Conservation (phyloP, 2,329 filamentous ascomycete genomes). For the Exophiala lecanii-corni region DNA sequence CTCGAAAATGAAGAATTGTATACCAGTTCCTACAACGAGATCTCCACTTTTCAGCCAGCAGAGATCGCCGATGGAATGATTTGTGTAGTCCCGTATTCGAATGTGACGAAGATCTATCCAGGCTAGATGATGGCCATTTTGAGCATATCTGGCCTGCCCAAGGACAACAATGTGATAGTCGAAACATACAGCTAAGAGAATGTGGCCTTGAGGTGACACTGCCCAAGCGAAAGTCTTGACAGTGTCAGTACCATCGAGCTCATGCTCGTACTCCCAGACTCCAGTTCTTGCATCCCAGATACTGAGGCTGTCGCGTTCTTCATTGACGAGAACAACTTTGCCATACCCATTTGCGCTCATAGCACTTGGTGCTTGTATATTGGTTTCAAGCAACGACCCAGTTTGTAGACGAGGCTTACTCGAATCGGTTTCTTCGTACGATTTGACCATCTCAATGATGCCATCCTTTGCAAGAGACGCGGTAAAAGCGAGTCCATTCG, state of each 20-base stretch:
- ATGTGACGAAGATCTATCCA: conserved; percentile 85
- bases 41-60: conserved; percentile 84
- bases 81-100: conserved; percentile 72
- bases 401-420: conserved; percentile 17
- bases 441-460: conserved; percentile 19
- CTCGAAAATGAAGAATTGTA: conserved; percentile 82
- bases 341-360: conserved; percentile 40
- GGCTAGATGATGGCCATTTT: conserved; percentile 79
- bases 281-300: conserved; percentile 87
- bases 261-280: conserved; percentile 74
- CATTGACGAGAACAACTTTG: conserved; percentile 78
- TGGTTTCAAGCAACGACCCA: conserved; percentile 14
- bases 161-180: conserved; percentile 78
- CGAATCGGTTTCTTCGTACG: conserved; percentile 18
- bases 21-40: conserved; percentile 82
- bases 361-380: conserved; percentile 10
- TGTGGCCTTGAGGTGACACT: conserved; percentile 81
- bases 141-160: conserved; percentile 86
- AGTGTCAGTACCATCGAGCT: conserved; percentile 66
- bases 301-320: conserved; percentile 66
- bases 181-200: conserved; percentile 87
- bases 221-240: conserved; percentile 93
- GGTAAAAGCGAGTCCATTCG: conserved; percentile 13
- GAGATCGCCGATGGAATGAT: conserved; percentile 87
- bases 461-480: conserved; percentile 18